A percentile compares a stretch with the other conserved stretches of the same genome.
Conservation (phyloP, 805 yeast genomes). For the Wickerhamomyces xylosicus region DNA sequence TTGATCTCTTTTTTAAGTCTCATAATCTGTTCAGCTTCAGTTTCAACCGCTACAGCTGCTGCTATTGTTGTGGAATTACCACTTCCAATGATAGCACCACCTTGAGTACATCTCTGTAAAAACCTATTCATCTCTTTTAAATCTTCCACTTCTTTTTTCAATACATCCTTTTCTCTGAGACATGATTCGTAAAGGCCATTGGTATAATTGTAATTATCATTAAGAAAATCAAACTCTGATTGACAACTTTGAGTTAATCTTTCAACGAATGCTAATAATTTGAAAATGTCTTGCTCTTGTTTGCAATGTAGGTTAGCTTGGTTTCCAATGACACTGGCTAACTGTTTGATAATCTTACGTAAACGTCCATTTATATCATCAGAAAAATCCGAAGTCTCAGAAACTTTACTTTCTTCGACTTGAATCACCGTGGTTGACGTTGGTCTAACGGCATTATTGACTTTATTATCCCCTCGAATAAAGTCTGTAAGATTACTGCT, state of each 20-base stretch:
- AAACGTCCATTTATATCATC: neutral
- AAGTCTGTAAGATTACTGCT: neutral
- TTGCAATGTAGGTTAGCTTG: neutral
- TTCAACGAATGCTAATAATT: conserved; percentile 4
- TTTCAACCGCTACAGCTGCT: neutral
- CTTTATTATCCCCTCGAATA: no score
- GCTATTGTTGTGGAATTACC: no score
- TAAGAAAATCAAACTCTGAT: conserved; percentile 11
- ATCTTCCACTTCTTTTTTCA: conserved; percentile 2
- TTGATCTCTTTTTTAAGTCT: conserved; percentile 12
- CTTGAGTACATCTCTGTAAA: neutral
- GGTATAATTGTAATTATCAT: conserved; percentile 15
- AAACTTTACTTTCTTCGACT: neutral
- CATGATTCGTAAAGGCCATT: conserved; percentile 13
- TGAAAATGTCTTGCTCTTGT: neutral
- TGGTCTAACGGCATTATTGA: no score
- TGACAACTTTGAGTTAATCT: conserved; percentile 11
- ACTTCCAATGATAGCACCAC: no score
- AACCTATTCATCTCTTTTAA: conserved; percentile 1
- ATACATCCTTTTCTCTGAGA: conserved; percentile 4
- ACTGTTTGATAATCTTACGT: neutral
- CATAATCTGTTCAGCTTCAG: conserved; percentile 1
- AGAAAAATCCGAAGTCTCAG: neutral
- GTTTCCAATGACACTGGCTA: neutral
- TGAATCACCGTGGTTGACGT: no score